These are phyloP conservation scores for Pyrus communis DNA, from an alignment of 306 rosid genomes.

Conservation along the genomic window DNA sequence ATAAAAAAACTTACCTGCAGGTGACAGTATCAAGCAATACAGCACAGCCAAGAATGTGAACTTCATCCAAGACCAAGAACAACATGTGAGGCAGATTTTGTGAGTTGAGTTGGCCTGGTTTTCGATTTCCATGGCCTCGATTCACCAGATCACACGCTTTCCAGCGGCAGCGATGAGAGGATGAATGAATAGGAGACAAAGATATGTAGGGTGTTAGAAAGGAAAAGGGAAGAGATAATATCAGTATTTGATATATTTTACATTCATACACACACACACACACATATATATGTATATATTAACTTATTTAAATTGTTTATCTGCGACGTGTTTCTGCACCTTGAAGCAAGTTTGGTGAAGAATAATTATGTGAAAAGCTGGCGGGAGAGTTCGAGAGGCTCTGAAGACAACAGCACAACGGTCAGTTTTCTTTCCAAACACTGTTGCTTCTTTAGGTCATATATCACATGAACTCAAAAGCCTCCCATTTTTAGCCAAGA, in stretches of 20 bases:
- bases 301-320: neutral
- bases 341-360: slow-evolving; percentile 22
- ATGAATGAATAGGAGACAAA: neutral
- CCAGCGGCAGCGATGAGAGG: neutral
- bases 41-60: slow-evolving; percentile 26
- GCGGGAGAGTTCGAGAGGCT: slow-evolving; percentile 14
- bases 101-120: neutral
- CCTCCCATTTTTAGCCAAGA: neutral
- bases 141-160: neutral
- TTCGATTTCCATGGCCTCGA: neutral
- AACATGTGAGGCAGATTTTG: neutral
- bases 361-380: slow-evolving; percentile 12
- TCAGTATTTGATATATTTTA: neutral
- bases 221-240: neutral
- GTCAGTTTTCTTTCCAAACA: neutral
- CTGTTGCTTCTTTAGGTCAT: neutral
- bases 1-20: slow-evolving; percentile 32
- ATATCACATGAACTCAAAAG: neutral
- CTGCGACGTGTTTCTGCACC: slow-evolving; percentile 11
- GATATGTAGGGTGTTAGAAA: neutral
- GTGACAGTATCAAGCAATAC: slow-evolving; percentile 26
- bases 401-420: slow-evolving; percentile 6
- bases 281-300: neutral
- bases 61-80: neutral
- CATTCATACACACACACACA: neutral